These are phyloP conservation scores for Hyphopichia khmerensis DNA, from an alignment of 1,139 yeast genomes.

Conservation along the genomic window DNA sequence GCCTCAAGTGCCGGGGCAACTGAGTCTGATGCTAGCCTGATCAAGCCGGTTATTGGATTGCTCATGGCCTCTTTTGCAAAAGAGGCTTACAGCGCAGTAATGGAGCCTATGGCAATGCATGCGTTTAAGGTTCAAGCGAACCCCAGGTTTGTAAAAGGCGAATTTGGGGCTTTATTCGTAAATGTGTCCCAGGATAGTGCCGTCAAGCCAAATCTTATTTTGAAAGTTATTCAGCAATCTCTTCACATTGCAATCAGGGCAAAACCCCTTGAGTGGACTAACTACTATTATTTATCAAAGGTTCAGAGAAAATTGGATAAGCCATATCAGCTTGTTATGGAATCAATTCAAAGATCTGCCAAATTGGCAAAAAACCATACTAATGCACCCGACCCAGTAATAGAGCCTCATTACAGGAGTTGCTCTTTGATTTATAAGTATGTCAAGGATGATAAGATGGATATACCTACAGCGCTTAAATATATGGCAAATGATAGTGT, in stretches of 20 bases:
- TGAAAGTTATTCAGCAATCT: slow-evolving; percentile 36
- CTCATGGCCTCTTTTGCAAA: slow-evolving; percentile 60
- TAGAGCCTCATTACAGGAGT: slow-evolving; percentile 75
- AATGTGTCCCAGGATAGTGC: slow-evolving; percentile 21
- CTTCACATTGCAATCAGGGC: slow-evolving; percentile 45
- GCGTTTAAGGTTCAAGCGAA: slow-evolving; percentile 44
- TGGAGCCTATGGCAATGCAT: slow-evolving; percentile 67
- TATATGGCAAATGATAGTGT: slow-evolving; percentile 38
- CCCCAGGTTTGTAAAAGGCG: slow-evolving; percentile 32
- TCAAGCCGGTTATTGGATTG: slow-evolving; percentile 37
- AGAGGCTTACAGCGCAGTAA: slow-evolving; percentile 60
- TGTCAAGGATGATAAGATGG: slow-evolving; percentile 35
- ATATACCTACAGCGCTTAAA: slow-evolving; percentile 33
- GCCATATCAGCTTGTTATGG: slow-evolving; percentile 30
- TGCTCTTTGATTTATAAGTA: slow-evolving; percentile 62
- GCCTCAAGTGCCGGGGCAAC: slow-evolving; percentile 22
- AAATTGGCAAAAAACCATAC: slow-evolving; percentile 38
- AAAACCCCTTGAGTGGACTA: slow-evolving; percentile 59
- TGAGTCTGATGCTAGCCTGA: slow-evolving; percentile 14
- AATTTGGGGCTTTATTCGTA: slow-evolving; percentile 23
- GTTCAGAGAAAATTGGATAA: slow-evolving; percentile 50
- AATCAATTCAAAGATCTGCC: slow-evolving; percentile 42
- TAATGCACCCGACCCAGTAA: slow-evolving; percentile 49
- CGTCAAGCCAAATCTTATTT: slow-evolving; percentile 25
- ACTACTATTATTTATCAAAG: slow-evolving; percentile 59